A percentile compares a stretch with the other conserved stretches of the same genome.
Evolutionary conservation across 257 asterid species (phyloP).

Genomic region (Solanum clarkiae): DNA sequence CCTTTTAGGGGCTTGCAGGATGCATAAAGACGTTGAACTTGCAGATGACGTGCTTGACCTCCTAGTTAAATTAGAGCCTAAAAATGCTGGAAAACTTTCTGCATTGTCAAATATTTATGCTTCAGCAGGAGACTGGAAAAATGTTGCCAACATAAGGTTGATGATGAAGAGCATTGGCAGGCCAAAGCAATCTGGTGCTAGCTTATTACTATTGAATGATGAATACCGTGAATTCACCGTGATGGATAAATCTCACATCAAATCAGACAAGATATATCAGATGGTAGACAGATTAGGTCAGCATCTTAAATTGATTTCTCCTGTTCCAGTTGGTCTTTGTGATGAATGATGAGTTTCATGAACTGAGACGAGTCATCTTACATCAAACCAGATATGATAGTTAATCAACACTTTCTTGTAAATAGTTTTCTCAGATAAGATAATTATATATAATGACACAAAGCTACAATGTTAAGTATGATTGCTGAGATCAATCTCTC

Average conservation of each 20-base stretch:
- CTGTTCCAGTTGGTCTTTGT: slow-evolving; percentile 6
- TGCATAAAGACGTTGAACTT: slow-evolving; percentile 35
- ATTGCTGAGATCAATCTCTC: not conserved
- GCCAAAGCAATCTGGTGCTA: slow-evolving; percentile 39
- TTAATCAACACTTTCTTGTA: not conserved
- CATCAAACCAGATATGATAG: not conserved
- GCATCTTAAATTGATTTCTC: slow-evolving; percentile 35
- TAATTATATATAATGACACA: not conserved
- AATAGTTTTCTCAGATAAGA: not conserved
- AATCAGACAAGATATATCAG: slow-evolving; percentile 45
- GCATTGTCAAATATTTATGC: slow-evolving; percentile 49
- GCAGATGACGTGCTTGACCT: slow-evolving; percentile 37
- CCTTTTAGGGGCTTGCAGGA: slow-evolving; percentile 63
- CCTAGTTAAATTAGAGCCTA: slow-evolving; percentile 35
- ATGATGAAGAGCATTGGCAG: slow-evolving; percentile 29
- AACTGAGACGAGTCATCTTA: not conserved
- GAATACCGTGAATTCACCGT: slow-evolving; percentile 52
- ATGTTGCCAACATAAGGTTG: slow-evolving; percentile 44
- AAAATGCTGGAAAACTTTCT: slow-evolving; percentile 29
- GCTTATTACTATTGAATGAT: slow-evolving; percentile 39
- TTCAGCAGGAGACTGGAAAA: slow-evolving; percentile 54
- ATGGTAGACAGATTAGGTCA: slow-evolving; percentile 35
- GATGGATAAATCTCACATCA: slow-evolving; percentile 52
- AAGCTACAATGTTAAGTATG: not conserved
- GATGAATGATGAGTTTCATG: not conserved